Evolutionary conservation across 768 basidiomycete genomes (phyloP).

Genomic region (Naematelia aurantialba): DNA sequence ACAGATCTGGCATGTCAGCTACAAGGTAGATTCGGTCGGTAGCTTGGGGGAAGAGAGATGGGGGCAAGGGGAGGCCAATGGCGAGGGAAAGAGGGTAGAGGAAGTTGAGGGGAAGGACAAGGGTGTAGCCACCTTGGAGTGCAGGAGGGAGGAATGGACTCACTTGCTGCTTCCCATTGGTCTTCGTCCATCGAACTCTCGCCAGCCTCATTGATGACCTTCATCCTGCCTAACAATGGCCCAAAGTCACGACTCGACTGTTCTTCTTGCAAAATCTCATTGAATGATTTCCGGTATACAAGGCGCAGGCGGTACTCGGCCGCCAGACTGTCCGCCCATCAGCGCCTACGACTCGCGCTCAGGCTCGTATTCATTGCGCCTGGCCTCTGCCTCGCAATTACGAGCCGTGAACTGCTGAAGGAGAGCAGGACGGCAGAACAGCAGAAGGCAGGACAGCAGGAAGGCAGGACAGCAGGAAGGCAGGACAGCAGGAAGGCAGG

Average conservation of each 20-base stretch:
- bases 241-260: slow-evolving; percentile 74
- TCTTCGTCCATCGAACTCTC: slow-evolving; percentile 89
- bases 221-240: slow-evolving; percentile 82
- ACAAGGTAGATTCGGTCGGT: background rate
- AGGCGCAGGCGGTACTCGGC: slow-evolving; percentile 70
- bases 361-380: background rate
- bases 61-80: too few species aligned
- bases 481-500: too few species aligned
- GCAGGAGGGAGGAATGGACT: slow-evolving; percentile 52
- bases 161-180: slow-evolving; percentile 99
- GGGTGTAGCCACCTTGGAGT: too few species aligned
- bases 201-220: slow-evolving; percentile 77
- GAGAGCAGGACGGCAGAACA: too few species aligned
- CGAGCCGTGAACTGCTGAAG: too few species aligned
- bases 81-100: too few species aligned
- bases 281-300: slow-evolving; percentile 82
- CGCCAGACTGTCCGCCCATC: slow-evolving; percentile 68
- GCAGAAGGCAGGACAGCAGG: too few species aligned
- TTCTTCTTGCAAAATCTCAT: slow-evolving; percentile 80
- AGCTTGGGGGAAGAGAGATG: too few species aligned
- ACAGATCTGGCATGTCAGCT: slow-evolving; percentile 64
- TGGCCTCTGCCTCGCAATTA: too few species aligned
- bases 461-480: too few species aligned
- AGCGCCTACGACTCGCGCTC: background rate
- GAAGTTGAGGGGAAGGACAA: too few species aligned